Base-by-base conservation (phyloP, 768 basidiomycete species). In the Russula emetica region DNA sequence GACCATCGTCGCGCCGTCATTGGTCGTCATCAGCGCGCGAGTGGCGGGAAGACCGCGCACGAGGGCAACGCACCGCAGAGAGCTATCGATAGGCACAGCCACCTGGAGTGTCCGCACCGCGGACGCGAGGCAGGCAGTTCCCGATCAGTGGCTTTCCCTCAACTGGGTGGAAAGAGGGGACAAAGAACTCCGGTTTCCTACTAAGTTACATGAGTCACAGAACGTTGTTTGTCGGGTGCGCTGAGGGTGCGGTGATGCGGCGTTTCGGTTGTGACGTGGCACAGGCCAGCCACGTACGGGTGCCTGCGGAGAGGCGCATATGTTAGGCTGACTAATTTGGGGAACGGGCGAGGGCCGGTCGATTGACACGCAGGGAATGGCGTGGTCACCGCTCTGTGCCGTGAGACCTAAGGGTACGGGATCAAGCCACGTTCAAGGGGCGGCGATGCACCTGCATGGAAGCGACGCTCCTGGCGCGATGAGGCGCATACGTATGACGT, bases 191-290 rank as follows among this genome's bases (percentile, higher is more conserved):
- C 58, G 58, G 36, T 49, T 64, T 49, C 47, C 36, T 47, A 55
- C 53, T 49, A 54, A 11, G 58, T 55, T 54, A 55, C 22, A 64
- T 55, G 58, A 38, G 55, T 60, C 52, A 64, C 58, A 49, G 16
- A 58, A 64, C 63, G 58, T 64, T 60, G 53, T 55, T 55, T 40
- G 45, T 60, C 63, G 58, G 63, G 63, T 60, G 63, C 63, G 63
- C 63, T 64, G 63, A 60, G 63, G 63, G 47, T 55, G 63, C 63
- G 63, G 63, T 64, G 63, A 64, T 64, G 63, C 63, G 63, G 63
- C 58, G 63, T 50, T 55, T 30, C 52, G 50, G 30, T 40, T 60
- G 58, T 64, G 63, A 64, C 63, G 63, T 64, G 63, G 63, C 63
- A 64, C 53, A 28, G 38, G 38, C 28, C 58, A 55, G 63, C 52